Conservation (phyloP, 805 yeast genomes). For the Geotrichum ghanense region DNA sequence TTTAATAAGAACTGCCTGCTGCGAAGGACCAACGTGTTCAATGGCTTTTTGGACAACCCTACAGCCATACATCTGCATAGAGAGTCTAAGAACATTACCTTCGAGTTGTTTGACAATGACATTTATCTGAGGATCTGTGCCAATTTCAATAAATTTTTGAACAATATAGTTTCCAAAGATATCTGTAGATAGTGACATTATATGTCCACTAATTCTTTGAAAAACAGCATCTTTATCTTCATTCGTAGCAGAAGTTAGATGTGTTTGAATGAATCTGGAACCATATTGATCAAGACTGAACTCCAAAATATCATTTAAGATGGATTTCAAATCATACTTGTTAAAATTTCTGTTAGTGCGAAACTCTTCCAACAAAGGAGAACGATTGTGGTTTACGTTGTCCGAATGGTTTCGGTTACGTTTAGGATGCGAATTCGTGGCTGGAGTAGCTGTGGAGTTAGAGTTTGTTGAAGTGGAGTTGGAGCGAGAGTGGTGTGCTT, state of each 20-base stretch:
- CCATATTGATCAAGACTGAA: constrained; percentile 96
- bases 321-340: constrained; percentile 56
- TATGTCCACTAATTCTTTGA: constrained; percentile 65
- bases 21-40: constrained; percentile 52
- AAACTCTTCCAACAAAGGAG: constrained; percentile 67
- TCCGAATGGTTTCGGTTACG: neutral
- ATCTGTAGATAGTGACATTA: constrained; percentile 80
- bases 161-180: constrained; percentile 97
- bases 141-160: constrained; percentile 85
- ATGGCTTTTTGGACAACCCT: constrained; percentile 92
- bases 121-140: constrained; percentile 56
- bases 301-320: constrained; percentile 79
- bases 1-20: constrained; percentile 54
- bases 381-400: neutral
- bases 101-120: constrained; percentile 59
- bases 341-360: constrained; percentile 48
- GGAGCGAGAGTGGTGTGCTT: neutral
- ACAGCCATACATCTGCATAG: constrained; percentile 96
- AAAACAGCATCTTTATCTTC: constrained; percentile 73
- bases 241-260: constrained; percentile 49
- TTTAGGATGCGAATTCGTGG: neutral
- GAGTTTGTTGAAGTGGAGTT: neutral
- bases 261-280: constrained; percentile 90
- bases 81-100: constrained; percentile 61
- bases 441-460: neutral